Evolutionary conservation across 148 eudicot genomes (phyloP).

Genomic region (Diospyros lotus): DNA sequence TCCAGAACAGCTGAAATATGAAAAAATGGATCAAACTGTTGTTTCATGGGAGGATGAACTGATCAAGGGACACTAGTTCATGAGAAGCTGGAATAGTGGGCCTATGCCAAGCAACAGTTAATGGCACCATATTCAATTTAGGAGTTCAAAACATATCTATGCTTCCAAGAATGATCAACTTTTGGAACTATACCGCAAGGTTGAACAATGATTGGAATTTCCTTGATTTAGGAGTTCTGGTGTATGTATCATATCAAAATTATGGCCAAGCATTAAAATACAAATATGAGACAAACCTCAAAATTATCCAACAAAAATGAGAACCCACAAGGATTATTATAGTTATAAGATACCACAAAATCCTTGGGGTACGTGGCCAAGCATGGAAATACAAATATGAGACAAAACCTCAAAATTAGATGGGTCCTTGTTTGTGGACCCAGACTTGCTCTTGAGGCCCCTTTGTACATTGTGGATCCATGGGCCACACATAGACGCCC

Average conservation of each 20-base stretch:
- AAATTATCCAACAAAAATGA: background rate
- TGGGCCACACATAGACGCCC: no score
- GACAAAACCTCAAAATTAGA: no score
- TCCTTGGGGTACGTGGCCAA: no score
- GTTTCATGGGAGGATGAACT: background rate
- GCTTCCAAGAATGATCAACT: no score
- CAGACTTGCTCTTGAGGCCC: no score
- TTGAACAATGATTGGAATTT: background rate
- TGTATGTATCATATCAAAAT: background rate
- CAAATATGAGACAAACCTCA: background rate
- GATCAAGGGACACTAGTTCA: background rate
- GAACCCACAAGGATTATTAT: background rate
- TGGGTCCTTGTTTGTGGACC: no score
- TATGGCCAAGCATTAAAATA: background rate
- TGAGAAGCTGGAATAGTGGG: background rate
- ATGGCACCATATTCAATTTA: background rate
- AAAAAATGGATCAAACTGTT: constrained; percentile 8
- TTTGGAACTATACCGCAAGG: no score
- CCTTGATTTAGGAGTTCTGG: background rate
- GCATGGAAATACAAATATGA: no score
- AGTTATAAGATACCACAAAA: no score
- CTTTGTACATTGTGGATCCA: no score
- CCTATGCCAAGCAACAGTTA: background rate
- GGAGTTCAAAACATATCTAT: no score
- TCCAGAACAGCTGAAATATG: constrained; percentile 69